A percentile compares a stretch with the other conserved stretches of the same genome.
These are phyloP conservation scores for Saccharomycopsis malanga DNA, from an alignment of 805 yeast genomes.

Conservation along the genomic window DNA sequence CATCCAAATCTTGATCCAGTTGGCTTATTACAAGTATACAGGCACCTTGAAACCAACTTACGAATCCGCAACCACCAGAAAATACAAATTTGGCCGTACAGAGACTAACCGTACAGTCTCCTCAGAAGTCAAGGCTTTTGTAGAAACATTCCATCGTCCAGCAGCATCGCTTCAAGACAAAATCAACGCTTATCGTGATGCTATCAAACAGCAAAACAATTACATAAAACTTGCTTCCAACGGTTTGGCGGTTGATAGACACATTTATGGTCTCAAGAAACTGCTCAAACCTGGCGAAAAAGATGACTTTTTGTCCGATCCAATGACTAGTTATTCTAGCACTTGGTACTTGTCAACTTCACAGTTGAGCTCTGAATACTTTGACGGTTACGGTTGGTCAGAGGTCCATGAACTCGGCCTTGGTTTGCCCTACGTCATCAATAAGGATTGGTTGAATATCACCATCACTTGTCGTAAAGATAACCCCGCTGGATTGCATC, in stretches of 20 bases:
- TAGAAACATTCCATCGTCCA: slow-evolving; percentile 62
- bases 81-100: slow-evolving; percentile 83
- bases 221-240: slow-evolving; percentile 72
- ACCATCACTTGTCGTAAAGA: slow-evolving; percentile 72
- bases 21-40: slow-evolving; percentile 78
- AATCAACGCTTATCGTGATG: slow-evolving; percentile 59
- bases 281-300: slow-evolving; percentile 52
- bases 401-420: slow-evolving; percentile 92
- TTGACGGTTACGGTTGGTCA: slow-evolving; percentile 93
- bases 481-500: slow-evolving; percentile 47
- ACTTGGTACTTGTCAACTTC: slow-evolving; percentile 88
- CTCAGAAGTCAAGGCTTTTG: slow-evolving; percentile 60
- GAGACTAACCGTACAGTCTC: slow-evolving; percentile 89
- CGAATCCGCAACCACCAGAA: slow-evolving; percentile 93
- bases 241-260: slow-evolving; percentile 91
- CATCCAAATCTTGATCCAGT: slow-evolving; percentile 83
- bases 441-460: slow-evolving; percentile 76
- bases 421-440: slow-evolving; percentile 91
- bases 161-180: slow-evolving; percentile 39
- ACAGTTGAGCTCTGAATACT: slow-evolving; percentile 76
- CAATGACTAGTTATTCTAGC: slow-evolving; percentile 65
- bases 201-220: slow-evolving; percentile 65
- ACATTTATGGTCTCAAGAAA: slow-evolving; percentile 80
- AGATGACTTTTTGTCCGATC: slow-evolving; percentile 66
- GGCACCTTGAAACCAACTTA: slow-evolving; percentile 85